Percentiles rank a stretch among this genome's conserved stretches.
These are phyloP conservation scores for Ambrosia artemisiifolia DNA, from an alignment of 129 eudicot species.

Conservation along the genomic window DNA sequence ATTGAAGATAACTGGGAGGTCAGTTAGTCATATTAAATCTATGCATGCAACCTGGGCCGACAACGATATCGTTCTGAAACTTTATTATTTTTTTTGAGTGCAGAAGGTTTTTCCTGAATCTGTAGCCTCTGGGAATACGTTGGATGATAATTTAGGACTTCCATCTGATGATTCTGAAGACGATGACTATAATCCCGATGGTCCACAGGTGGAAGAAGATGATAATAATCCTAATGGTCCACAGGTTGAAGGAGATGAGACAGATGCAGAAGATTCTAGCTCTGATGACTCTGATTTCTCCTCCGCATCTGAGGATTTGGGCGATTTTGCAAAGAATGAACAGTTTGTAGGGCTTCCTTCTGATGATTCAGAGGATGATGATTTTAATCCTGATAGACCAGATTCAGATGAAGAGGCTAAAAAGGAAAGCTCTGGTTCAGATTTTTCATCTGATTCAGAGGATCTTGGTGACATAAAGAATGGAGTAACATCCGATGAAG, in stretches of 20 bases:
- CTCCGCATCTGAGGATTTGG: conserved; percentile 66
- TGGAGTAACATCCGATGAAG: conserved; percentile 29
- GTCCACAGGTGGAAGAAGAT: conserved; percentile 63
- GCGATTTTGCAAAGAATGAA: conserved; percentile 33
- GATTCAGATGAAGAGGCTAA: conserved; percentile 48
- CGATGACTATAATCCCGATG: conserved; percentile 80
- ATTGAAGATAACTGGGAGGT: conserved; percentile 90
- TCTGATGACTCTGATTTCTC: conserved; percentile 65
- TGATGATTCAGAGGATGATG: conserved; percentile 97
- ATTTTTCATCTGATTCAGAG: conserved; percentile 87
- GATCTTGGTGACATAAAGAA: conserved; percentile 50
- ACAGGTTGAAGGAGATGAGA: conserved; percentile 39
- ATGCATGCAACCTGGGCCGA: not conserved
- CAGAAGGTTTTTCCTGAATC: conserved; percentile 89
- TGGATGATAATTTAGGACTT: conserved; percentile 48
- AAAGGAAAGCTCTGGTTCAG: conserved; percentile 63
- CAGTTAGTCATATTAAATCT: conserved; percentile 6
- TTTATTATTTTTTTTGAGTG: conserved; percentile 18
- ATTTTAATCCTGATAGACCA: conserved; percentile 57
- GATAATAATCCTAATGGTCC: conserved; percentile 71
- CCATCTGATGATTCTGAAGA: conserved; percentile 96
- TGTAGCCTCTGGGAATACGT: conserved; percentile 49
- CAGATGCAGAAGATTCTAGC: conserved; percentile 53
- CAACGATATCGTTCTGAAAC: not conserved
- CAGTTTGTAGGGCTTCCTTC: conserved; percentile 55